Evolutionary conservation across 2,329 filamentous ascomycete genomes (phyloP), one percentile per base, ranked within the genome.

Genomic region (Ampelomyces quisqualis): DNA sequence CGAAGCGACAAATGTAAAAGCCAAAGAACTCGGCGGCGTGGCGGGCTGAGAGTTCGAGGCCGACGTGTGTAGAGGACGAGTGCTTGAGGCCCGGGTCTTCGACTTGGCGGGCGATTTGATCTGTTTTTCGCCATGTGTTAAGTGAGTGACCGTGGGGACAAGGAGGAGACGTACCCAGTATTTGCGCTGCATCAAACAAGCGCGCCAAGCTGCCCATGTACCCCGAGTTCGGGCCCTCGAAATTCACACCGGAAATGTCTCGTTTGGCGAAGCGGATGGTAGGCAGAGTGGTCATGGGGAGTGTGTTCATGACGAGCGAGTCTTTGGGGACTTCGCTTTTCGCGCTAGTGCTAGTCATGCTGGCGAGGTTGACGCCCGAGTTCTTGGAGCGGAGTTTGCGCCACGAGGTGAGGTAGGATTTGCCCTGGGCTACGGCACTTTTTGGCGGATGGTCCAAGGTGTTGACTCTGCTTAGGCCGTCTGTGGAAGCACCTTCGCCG

Each of bases 21-120:
- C 86, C 90, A 67, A 98, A 98, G 70, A 98, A 98, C 70, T 98
- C 93, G 22, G 91, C 88, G 6, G 91, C 93, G 67, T 96, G 91
- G 27, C 91, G 82, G 23, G 90, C 90, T 65, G 89, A 93, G 27
- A 98, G 79, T 70, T 98, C 93, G 22, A 98, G 80, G 7, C 93
- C 93, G 38, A 98, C 90, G 64, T 96, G 90, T 7, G 93, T 97
- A 60, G 89, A 90, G 56, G 90, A 91, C 13, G 89, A 90, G 69
- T 93, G 88, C 55, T 88, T 87, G 39, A 97, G 79, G 7, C 91
- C 91, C 5, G 91, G 91, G 63, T 97, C 91, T 65, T 96, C 91
- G 32, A 96, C 90, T 74, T 96, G 91, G 53, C 91, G 86, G 38
- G 90, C 89, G 67, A 97, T 91, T 81, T 94, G 88, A 75, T 96